phyloP scores from a whole-genome alignment of 108 stramenopile genomes.

The Cyclotella cryptica region DNA sequence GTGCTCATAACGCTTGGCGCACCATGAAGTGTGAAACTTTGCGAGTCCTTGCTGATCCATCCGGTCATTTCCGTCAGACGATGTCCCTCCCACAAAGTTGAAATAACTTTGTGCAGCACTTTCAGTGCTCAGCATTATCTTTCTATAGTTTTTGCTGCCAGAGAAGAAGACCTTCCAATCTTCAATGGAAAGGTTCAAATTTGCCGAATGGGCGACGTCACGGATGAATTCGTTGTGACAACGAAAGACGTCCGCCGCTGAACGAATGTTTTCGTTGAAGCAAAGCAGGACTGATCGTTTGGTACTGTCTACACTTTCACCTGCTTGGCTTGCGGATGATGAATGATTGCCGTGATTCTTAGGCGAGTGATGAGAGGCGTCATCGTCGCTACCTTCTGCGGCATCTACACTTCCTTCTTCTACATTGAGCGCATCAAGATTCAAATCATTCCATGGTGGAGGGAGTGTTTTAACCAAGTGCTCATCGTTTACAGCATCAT shows the following conservation, averaged over 20 bases:
- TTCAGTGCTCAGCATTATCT: constrained; percentile 13
- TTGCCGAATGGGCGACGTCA: constrained; percentile 81
- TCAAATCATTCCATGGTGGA: constrained; percentile 78
- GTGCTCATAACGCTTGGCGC: constrained; percentile 89
- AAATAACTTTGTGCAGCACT: constrained; percentile 33
- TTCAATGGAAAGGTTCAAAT: constrained; percentile 73
- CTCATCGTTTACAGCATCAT: constrained; percentile 67
- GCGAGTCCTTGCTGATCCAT: constrained; percentile 70
- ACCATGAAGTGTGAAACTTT: constrained; percentile 86
- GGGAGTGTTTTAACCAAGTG: constrained; percentile 62
- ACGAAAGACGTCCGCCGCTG: constrained; percentile 85
- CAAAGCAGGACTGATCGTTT: constrained; percentile 88
- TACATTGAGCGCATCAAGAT: constrained; percentile 29
- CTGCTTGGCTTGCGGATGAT: constrained; percentile 33
- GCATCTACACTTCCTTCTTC: background rate
- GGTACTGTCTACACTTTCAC: constrained; percentile 51
- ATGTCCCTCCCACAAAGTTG: constrained; percentile 12
- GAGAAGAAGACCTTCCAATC: constrained; percentile 87
- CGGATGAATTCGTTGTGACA: constrained; percentile 93
- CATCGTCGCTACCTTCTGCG: constrained; percentile 54
- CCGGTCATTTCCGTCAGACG: constrained; percentile 26
- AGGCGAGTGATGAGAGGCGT: constrained; percentile 40
- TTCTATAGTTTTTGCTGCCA: constrained; percentile 38
- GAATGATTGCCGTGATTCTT: constrained; percentile 35
- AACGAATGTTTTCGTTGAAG: constrained; percentile 91